Percentiles rank a stretch among this genome's conserved stretches.
These are phyloP conservation scores for Scutellaria minor DNA, from an alignment of 257 asterid genomes.

Conservation along the genomic window DNA sequence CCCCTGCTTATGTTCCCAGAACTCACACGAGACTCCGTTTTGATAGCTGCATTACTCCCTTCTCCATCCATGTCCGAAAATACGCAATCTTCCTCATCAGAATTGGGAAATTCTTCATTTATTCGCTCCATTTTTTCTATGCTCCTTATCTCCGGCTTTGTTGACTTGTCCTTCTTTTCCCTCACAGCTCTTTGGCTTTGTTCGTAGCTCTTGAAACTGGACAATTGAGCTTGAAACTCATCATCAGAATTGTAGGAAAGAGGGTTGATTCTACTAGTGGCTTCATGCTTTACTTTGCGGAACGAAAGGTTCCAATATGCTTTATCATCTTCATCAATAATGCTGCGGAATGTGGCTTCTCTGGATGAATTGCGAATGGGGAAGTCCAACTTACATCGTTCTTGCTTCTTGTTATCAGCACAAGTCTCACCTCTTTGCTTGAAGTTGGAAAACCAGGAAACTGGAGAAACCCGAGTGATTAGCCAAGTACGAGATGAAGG, in stretches of 20 bases:
- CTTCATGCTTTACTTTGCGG: conserved; percentile 40
- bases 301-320: conserved; percentile 71
- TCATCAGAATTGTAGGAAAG: conserved; percentile 48
- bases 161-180: conserved; percentile 35
- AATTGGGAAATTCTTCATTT: conserved; percentile 23
- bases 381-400: conserved; percentile 31
- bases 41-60: conserved; percentile 3
- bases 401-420: conserved; percentile 34
- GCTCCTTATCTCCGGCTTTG: conserved; percentile 20
- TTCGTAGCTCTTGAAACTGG: conserved; percentile 18
- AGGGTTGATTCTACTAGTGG: conserved; percentile 42
- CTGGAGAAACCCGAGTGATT: conserved; percentile 59
- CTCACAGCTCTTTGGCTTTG: conserved; percentile 21
- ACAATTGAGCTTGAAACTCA: conserved; percentile 40
- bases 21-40: conserved; percentile 36
- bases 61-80: conserved; percentile 36
- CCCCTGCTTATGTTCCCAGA: conserved; percentile 36
- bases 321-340: conserved; percentile 52
- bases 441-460: conserved; percentile 74
- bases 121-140: conserved; percentile 28
- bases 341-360: conserved; percentile 59
- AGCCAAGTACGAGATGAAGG: conserved; percentile 45
- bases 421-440: conserved; percentile 45
- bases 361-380: conserved; percentile 32
- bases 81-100: conserved; percentile 33